phyloP scores from a whole-genome alignment of 768 basidiomycete genomes.

The Mycena haematopus region DNA sequence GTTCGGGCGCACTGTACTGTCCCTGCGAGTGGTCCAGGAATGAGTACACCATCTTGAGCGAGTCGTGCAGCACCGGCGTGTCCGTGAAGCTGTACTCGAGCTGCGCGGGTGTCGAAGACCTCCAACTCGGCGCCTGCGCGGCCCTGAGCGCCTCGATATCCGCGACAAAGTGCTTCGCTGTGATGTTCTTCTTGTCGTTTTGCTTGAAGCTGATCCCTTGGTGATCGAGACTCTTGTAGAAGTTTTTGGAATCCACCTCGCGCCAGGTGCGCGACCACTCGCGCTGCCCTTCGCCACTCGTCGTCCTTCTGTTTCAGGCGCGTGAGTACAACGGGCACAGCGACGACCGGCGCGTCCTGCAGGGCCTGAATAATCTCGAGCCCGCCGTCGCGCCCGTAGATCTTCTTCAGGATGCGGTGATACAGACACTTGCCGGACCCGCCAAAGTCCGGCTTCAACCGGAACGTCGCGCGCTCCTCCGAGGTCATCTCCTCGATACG shows the following conservation, averaged over 20 bases:
- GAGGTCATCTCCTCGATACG: conserved; percentile 89
- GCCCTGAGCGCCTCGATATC: conserved; percentile 78
- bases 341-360: conserved; percentile 89
- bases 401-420: conserved; percentile 90
- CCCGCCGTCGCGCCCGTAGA: conserved; percentile 85
- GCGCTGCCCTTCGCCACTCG: conserved; percentile 93
- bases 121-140: conserved; percentile 54
- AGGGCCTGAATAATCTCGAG: conserved; percentile 82
- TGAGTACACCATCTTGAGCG: conserved; percentile 86
- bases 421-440: conserved; percentile 87
- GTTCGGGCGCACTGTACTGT: conserved; percentile 77
- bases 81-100: conserved; percentile 83
- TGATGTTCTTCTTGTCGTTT: conserved; percentile 94
- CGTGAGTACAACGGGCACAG: conserved; percentile 89
- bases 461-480: conserved; percentile 84
- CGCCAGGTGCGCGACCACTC: conserved; percentile 98
- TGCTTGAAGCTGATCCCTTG: conserved; percentile 94
- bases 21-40: conserved; percentile 89
- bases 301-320: conserved; percentile 94
- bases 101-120: conserved; percentile 49
- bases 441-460: conserved; percentile 88
- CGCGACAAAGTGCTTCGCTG: conserved; percentile 79
- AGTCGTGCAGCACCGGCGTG: conserved; percentile 82
- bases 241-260: conserved; percentile 96
- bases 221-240: conserved; percentile 96